Base-by-base conservation (phyloP, 257 asterid species). In the Thymus mandschuricus region DNA sequence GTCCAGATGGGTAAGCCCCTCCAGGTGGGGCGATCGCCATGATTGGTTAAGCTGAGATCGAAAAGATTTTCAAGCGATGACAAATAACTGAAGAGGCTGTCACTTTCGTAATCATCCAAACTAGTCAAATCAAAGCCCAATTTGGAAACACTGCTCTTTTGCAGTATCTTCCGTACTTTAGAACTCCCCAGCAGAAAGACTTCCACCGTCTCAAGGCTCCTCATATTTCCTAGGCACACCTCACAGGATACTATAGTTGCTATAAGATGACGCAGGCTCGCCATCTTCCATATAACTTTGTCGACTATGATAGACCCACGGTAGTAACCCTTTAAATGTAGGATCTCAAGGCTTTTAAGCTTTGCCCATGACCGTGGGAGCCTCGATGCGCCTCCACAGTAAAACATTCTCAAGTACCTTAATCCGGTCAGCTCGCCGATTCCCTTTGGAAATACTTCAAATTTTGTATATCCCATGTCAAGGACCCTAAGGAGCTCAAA, bases 21-120 rank as follows among this genome's bases (percentile, higher is more conserved):
- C 55, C 27, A 49, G n/a, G 48, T 43, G 1, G 48, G 11, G 1
- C 10, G 0, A 7, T 10, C 1, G 11, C 11, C 1, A 6, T 10
- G 8, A n/a, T 0, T 6, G 48, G 40, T 3, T 13, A 49, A 13
- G 28, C 28, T 49, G 4, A 49, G 55, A 13, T 2, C 1, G 7
- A 49, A 44, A 10, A 79, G 71, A 49, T 63, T 59, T 49, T 49
- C 27, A 6, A 49, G 2, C 4, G 55, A 11, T 11, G 55, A 13
- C 55, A 49, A 13, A 11, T 1, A 49, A 1, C 8, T 13, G 28
- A 12, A 49, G 55, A 49, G 55, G 7, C 27, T 49, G 55, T 2
- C 5, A 12, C 2, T 3, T 4, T 0, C 0, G 21, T 21, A 21
- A 21, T 49, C 15, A 10, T 3, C 0, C 8, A 4, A 3, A 1